Conservation (phyloP, 192 early-diverging fungal species). For the Coemansia sp. region DNA sequence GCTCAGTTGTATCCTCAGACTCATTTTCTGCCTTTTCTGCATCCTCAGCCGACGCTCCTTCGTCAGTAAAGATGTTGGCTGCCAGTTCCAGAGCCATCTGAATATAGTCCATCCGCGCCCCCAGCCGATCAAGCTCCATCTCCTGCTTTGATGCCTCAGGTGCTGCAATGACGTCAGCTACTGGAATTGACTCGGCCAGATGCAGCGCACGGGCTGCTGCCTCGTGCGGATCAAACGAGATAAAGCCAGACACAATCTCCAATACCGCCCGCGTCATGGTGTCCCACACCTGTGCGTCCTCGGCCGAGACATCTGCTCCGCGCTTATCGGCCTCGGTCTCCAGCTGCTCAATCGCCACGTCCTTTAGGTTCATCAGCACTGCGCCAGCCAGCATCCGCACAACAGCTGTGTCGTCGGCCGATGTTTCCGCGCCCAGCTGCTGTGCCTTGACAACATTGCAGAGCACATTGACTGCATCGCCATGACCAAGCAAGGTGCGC, state of each 20-base stretch:
- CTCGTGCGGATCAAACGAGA: slow-evolving; percentile 35
- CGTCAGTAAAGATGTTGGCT: slow-evolving; percentile 77
- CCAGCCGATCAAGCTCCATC: slow-evolving; percentile 18
- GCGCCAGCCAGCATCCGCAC: slow-evolving; percentile 70
- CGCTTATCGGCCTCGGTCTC: slow-evolving; percentile 3
- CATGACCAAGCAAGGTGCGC: slow-evolving; percentile 58
- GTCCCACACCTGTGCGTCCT: slow-evolving; percentile 58
- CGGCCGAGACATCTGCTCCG: slow-evolving; percentile 29
- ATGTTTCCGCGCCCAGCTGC: neutral
- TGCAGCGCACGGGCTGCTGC: slow-evolving; percentile 20
- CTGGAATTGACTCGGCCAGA: slow-evolving; percentile 19
- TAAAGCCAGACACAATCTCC: slow-evolving; percentile 32
- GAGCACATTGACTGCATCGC: slow-evolving; percentile 57
- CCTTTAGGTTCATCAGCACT: slow-evolving; percentile 56
- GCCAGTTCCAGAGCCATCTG: slow-evolving; percentile 76
- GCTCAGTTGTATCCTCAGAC: slow-evolving; percentile 13
- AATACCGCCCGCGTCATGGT: slow-evolving; percentile 29
- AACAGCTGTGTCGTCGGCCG: slow-evolving; percentile 59
- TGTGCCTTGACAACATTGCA: slow-evolving; percentile 48
- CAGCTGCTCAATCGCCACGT: slow-evolving; percentile 24
- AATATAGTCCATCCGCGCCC: slow-evolving; percentile 31
- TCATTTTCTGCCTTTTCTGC: slow-evolving; percentile 3
- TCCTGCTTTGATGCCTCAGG: slow-evolving; percentile 18
- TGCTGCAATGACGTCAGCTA: neutral
- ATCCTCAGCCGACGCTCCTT: slow-evolving; percentile 33